Base-by-base conservation (phyloP, 169 alveolate genomes). In the Eimeria maxima region DNA sequence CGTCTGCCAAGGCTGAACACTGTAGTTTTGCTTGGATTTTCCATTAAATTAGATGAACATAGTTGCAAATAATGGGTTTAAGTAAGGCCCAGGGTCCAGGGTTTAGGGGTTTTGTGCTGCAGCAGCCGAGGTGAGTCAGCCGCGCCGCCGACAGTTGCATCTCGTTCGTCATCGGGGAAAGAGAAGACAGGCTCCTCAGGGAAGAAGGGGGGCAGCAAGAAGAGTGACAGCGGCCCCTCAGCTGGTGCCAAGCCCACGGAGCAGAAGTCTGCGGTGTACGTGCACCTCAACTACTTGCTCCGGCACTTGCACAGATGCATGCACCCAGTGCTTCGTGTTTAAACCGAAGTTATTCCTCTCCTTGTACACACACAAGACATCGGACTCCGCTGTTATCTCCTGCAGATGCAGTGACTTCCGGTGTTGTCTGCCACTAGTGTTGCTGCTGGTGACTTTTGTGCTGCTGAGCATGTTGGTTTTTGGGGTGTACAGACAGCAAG, bases 401-500 rank as follows among this genome's bases (percentile, higher is more conserved):
- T 33, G 60, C 60, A 7, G 10, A 53, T 53, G 1, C 3, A 53
- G 16, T 53, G 60, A 7, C 60, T 53, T 14, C 2, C 60, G 20
- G 16, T 53, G 20, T 53, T 53, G 60, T 53, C 0, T 53, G 3
- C 60, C 60, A 11, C 80, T 69, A 45, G 27, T 69, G 55, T 16
- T 73, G 47, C 47, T n/a, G 47, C 53, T 29, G 80, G n/a, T 69
- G 50, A 42, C 20, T 10, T 47, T 69, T 42, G 47, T 69, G 80
- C 50, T 69, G 81, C 81, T 69, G 81, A 14, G 4, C 38, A 11
- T 67, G 42, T 11, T 69, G 63, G 87, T 29, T 76, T 57, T 38
- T 76, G 89, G 69, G 89, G 67, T 78, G 69, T 78, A 50, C 91
- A 83, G 91, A 67, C 91, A 83, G 60, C 91, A 83, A 76, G 91